These are phyloP conservation scores for Hysterium pulicare DNA, from an alignment of 2,329 filamentous ascomycete genomes.

Conservation along the genomic window DNA sequence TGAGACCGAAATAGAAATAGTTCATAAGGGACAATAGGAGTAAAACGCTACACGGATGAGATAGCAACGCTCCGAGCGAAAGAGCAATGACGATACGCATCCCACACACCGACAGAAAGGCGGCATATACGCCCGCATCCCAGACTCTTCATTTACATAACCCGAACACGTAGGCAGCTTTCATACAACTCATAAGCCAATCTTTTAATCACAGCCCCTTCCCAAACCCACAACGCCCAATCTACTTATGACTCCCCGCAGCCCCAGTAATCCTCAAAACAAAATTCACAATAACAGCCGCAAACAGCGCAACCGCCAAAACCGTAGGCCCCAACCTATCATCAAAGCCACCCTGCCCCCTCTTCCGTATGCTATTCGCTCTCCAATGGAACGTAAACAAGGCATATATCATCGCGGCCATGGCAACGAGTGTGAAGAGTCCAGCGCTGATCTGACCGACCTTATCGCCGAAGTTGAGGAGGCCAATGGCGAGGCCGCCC, in stretches of 20 bases:
- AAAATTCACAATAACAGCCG: slow-evolving; percentile 95
- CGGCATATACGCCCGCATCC: no score
- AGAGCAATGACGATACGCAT: no score
- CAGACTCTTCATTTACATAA: no score
- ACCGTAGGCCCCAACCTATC: slow-evolving; percentile 93
- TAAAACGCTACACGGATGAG: no score
- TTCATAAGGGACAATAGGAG: no score
- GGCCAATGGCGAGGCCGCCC: slow-evolving; percentile 90
- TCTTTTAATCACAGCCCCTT: no score
- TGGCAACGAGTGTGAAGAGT: slow-evolving; percentile 89
- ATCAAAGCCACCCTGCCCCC: slow-evolving; percentile 94
- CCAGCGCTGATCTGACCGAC: slow-evolving; percentile 92
- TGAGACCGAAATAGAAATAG: no score
- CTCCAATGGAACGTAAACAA: slow-evolving; percentile 96
- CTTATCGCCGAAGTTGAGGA: slow-evolving; percentile 96
- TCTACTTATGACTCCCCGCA: slow-evolving; percentile 14
- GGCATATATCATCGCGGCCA: slow-evolving; percentile 94
- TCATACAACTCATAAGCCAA: no score
- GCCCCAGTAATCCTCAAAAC: slow-evolving; percentile 54
- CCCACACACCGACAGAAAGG: no score
- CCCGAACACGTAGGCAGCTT: no score
- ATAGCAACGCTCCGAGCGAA: no score
- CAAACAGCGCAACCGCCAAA: slow-evolving; percentile 77
- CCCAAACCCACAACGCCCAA: no score
- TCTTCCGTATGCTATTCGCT: slow-evolving; percentile 83